Evolutionary conservation across 805 yeast genomes (phyloP).

Genomic region (Kluyveromyces starmeri): DNA sequence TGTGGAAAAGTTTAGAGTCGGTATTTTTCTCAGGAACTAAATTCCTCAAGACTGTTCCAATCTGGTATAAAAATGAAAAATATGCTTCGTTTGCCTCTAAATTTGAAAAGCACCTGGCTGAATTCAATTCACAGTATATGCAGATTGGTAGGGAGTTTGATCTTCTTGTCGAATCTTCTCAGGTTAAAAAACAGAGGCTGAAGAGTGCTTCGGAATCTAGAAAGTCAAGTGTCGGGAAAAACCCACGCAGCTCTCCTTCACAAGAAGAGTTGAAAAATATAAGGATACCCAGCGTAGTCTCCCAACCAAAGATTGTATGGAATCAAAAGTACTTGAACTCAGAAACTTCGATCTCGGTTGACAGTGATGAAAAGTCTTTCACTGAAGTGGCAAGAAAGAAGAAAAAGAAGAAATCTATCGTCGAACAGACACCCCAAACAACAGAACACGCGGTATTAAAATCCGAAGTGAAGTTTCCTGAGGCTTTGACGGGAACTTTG

Average conservation of each 20-base stretch:
- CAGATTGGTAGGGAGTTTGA: constrained; percentile 27
- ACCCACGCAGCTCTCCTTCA: neutral
- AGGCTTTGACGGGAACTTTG: neutral
- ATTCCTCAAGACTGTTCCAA: neutral
- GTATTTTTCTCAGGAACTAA: constrained; percentile 7
- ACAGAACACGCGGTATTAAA: neutral
- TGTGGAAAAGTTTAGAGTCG: constrained; percentile 21
- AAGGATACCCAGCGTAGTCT: constrained; percentile 5
- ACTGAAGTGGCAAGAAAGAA: constrained; percentile 27
- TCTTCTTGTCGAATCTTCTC: constrained; percentile 30
- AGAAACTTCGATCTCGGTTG: constrained; percentile 23
- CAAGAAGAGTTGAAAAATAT: constrained; percentile 6
- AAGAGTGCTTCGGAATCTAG: constrained; percentile 7
- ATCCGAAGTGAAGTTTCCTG: too few species aligned
- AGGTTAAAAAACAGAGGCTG: constrained; percentile 11
- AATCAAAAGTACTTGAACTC: constrained; percentile 5
- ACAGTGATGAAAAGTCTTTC: constrained; percentile 26
- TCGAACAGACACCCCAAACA: neutral
- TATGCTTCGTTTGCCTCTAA: constrained; percentile 24
- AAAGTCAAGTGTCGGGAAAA: neutral
- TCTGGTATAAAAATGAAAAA: constrained; percentile 26
- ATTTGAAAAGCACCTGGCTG: constrained; percentile 30
- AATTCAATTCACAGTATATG: constrained; percentile 36
- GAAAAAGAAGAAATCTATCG: neutral
- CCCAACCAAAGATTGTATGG: neutral